These are phyloP conservation scores for Leishmania lainsoni DNA, from an alignment of 208 protist genomes.

Conservation along the genomic window DNA sequence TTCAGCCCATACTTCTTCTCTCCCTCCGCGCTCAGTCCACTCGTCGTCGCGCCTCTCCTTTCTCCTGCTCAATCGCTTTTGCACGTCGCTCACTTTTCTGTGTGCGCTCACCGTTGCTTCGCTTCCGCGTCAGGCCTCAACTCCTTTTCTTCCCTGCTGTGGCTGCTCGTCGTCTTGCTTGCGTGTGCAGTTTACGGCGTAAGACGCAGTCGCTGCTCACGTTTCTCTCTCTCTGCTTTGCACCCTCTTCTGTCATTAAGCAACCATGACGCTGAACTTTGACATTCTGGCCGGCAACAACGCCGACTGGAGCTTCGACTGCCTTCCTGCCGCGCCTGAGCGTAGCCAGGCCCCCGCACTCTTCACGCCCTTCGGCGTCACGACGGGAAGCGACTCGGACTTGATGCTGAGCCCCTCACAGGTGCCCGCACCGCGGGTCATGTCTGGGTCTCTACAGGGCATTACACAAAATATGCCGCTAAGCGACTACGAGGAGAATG, in stretches of 20 bases:
- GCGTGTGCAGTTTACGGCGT: not conserved
- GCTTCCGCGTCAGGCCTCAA: not conserved
- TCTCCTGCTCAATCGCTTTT: not conserved
- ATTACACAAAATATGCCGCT: not conserved
- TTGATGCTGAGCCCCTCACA: slow-evolving; percentile 8
- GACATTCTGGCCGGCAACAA: slow-evolving; percentile 34
- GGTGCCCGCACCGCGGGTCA: not conserved
- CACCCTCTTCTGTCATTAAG: not conserved
- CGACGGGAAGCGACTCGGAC: slow-evolving; percentile 10
- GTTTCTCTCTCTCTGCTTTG: too few relatives aligned
- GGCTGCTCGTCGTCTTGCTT: not conserved
- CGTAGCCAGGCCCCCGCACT: not conserved
- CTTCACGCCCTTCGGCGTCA: slow-evolving; percentile 15
- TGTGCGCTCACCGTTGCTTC: not conserved
- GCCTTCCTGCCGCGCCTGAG: slow-evolving; percentile 19
- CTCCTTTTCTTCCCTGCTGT: not conserved
- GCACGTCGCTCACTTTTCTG: not conserved
- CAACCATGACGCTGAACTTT: slow-evolving; percentile 33
- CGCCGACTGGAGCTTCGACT: slow-evolving; percentile 34
- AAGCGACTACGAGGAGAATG: slow-evolving; percentile 23
- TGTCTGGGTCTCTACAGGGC: slow-evolving; percentile 10
- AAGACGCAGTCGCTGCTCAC: not conserved
- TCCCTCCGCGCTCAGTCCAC: not conserved
- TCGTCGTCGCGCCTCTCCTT: not conserved
- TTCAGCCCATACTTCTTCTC: not conserved